phyloP scores from a whole-genome alignment of 495 filamentous ascomycete genomes.

The Penicillium odoratum region DNA sequence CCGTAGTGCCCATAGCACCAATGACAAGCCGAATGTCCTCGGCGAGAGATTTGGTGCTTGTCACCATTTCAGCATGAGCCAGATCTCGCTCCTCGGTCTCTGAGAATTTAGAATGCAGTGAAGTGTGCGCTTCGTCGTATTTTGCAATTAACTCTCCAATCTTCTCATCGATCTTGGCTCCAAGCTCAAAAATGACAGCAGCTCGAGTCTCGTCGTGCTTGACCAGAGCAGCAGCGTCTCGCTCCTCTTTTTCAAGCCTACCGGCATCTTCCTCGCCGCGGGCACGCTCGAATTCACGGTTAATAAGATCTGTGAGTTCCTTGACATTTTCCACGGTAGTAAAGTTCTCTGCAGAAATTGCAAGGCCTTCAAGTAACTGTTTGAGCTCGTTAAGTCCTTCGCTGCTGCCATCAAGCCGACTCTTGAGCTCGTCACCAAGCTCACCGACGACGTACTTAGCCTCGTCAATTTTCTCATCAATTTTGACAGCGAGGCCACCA shows the following conservation, averaged over 20 bases:
- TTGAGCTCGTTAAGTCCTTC: constrained; percentile 55
- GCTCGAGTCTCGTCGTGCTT: constrained; percentile 63
- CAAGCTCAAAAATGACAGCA: constrained; percentile 56
- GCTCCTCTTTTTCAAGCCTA: constrained; percentile 75
- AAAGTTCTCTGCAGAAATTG: constrained; percentile 59
- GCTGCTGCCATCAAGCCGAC: constrained; percentile 57
- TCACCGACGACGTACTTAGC: constrained; percentile 56
- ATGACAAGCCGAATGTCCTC: constrained; percentile 84
- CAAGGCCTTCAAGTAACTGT: constrained; percentile 61
- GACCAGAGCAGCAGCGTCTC: constrained; percentile 67
- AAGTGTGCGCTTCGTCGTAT: constrained; percentile 76
- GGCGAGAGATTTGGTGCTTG: constrained; percentile 70
- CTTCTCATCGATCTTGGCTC: constrained; percentile 73
- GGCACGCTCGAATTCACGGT: constrained; percentile 76
- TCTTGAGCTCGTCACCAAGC: constrained; percentile 66
- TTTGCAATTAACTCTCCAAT: constrained; percentile 75
- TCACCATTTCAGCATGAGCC: constrained; percentile 66
- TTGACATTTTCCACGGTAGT: constrained; percentile 66
- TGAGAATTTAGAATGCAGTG: constrained; percentile 67
- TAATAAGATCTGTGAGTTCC: constrained; percentile 76
- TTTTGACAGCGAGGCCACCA: constrained; percentile 49
- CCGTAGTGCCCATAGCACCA: constrained; percentile 77
- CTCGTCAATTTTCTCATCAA: constrained; percentile 50
- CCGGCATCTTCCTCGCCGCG: constrained; percentile 65
- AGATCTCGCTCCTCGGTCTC: constrained; percentile 64